These are phyloP conservation scores for Oenanthe sinensis DNA, from an alignment of 129 eudicot genomes.

Conservation along the genomic window DNA sequence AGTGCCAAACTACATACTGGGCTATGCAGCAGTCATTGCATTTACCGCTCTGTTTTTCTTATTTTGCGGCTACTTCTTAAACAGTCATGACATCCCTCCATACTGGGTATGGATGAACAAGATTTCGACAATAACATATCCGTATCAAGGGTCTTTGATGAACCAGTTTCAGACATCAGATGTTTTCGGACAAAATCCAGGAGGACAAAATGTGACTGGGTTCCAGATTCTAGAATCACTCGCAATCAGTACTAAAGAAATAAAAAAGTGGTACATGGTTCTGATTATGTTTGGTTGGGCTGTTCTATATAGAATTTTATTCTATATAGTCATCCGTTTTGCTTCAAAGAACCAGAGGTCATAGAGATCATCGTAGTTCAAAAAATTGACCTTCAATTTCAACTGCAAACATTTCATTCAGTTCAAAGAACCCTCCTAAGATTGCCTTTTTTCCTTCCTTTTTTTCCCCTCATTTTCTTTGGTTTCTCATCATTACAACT, in stretches of 20 bases:
- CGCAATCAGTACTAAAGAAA: slow-evolving; percentile 23
- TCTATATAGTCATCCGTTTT: slow-evolving; percentile 67
- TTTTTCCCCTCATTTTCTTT: neutral
- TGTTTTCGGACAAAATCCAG: slow-evolving; percentile 27
- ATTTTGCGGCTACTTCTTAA: slow-evolving; percentile 74
- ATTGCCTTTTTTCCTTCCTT: too few relatives aligned
- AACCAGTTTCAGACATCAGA: slow-evolving; percentile 44
- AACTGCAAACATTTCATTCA: slow-evolving; percentile 21
- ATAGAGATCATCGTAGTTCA: slow-evolving; percentile 14
- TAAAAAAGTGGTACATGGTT: slow-evolving; percentile 47
- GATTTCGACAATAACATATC: slow-evolving; percentile 69
- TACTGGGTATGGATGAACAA: slow-evolving; percentile 80
- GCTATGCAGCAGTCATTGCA: slow-evolving; percentile 82
- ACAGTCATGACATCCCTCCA: slow-evolving; percentile 42
- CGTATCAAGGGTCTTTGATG: slow-evolving; percentile 68
- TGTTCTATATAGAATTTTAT: slow-evolving; percentile 52
- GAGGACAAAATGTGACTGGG: slow-evolving; percentile 28
- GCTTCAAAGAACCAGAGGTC: slow-evolving; percentile 72
- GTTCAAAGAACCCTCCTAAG: slow-evolving; percentile 20
- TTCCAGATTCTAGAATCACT: slow-evolving; percentile 36
- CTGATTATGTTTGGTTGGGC: slow-evolving; percentile 78
- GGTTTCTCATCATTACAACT: neutral
- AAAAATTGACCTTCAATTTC: slow-evolving; percentile 12
- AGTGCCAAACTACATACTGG: slow-evolving; percentile 72
- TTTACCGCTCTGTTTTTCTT: slow-evolving; percentile 77